phyloP scores from a whole-genome alignment of 192 early-diverging fungal species.

The Entophlyctis helioformis region DNA sequence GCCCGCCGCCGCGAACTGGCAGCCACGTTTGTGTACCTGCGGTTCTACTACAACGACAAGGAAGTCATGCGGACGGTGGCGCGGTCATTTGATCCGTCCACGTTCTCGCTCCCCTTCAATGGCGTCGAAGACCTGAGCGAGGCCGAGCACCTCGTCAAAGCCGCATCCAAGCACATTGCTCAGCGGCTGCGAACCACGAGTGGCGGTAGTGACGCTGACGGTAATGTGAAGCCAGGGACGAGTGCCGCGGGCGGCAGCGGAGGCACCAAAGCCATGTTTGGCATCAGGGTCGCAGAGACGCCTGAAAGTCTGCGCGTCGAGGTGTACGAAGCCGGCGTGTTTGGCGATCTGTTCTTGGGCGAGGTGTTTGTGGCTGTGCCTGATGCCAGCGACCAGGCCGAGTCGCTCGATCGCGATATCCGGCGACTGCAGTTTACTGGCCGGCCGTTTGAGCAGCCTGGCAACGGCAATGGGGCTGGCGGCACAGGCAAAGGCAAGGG shows the following conservation, averaged over 20 bases:
- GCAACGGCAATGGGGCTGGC: too few species aligned
- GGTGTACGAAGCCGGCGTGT: too few species aligned
- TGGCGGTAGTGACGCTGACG: too few species aligned
- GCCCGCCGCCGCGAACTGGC: conserved; percentile 18
- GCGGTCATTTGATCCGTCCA: conserved; percentile 12
- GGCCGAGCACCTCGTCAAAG: background rate
- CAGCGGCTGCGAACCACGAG: background rate
- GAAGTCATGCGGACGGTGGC: conserved; percentile 29
- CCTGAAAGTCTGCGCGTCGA: too few species aligned
- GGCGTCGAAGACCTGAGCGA: conserved; percentile 13
- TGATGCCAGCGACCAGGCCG: conserved; percentile 9
- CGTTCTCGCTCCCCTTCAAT: conserved; percentile 22
- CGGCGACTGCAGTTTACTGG: conserved; percentile 13
- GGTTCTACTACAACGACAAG: conserved; percentile 30
- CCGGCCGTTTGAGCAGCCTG: too few species aligned
- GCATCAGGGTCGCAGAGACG: too few species aligned
- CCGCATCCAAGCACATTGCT: conserved; percentile 1
- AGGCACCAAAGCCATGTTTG: too few species aligned
- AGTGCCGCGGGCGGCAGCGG: too few species aligned
- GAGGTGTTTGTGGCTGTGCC: conserved; percentile 31
- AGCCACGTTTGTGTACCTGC: conserved; percentile 10
- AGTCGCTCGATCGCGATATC: conserved; percentile 6
- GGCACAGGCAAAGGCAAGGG: too few species aligned
- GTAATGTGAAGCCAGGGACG: too few species aligned
- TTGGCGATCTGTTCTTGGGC: conserved; percentile 13